Evolutionary conservation across 805 yeast species (phyloP), one percentile per base, ranked within the genome.

Genomic region (Clavispora carvajalis): DNA sequence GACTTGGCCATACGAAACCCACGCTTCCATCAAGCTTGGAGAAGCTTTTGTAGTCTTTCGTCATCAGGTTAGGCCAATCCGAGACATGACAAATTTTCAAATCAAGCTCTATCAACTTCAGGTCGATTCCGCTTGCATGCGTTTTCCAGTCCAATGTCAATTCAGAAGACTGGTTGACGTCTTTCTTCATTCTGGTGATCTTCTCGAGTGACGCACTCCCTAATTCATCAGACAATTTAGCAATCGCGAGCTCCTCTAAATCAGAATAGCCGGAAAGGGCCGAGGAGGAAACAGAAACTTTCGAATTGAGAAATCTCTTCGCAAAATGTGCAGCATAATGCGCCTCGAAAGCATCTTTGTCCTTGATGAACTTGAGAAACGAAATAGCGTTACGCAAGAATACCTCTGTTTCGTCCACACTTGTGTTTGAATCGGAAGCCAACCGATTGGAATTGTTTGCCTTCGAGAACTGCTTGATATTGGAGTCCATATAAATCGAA

Each of bases 311-410:
- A 39, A 89, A 69, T 45, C 97, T 71, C 59, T 83, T 87, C 1
- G 96, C 95, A 43, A 90, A 69, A 62, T 86, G 96, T 39, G 81
- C 85, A 52, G 88, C 88, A 60, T 87, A 89, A 45, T 84, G 80
- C 31, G 77, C 82, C 55, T 88, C 95, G 63, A 89, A 90, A 19
- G 85, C 66, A 61, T 89, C 96, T 54, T 88, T 90, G 51, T 90
- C 96, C 44, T 77, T 73, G 34, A 89, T 70, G 54, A 77, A 80
- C 41, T 82, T 67, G 53, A 89, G 79, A 23, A 90, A 72, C 17
- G 71, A 61, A 10, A 85, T 71, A 0, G 88, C 76, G 21, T 74
- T 72, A 33, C 68, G 69, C 40, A 88, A 62, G 8, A 76, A 59
- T 7, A 51, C 67, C 49, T 65, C 67, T 3, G 58, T 49, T 22